phyloP scores from a whole-genome alignment of 805 yeast genomes.

The Naumovozyma dairenensis region DNA sequence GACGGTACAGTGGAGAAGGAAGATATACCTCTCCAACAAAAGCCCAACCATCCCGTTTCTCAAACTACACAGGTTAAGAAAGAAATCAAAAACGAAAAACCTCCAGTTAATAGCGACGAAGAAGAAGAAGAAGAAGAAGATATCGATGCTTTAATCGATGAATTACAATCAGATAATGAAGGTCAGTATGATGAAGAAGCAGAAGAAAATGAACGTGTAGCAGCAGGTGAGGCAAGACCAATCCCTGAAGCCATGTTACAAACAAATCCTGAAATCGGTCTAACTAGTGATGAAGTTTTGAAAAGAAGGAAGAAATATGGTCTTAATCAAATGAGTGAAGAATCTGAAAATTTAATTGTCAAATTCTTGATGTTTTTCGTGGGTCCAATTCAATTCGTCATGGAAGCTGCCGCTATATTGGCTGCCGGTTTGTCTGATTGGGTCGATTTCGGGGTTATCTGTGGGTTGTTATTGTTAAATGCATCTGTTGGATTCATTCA shows the following conservation, averaged over 20 bases:
- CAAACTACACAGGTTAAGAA: too few relatives aligned
- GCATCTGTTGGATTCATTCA: constrained; percentile 94
- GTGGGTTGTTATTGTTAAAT: constrained; percentile 76
- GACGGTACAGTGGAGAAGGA: too few relatives aligned
- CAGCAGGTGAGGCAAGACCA: constrained; percentile 54
- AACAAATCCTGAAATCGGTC: constrained; percentile 73
- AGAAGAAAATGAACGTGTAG: constrained; percentile 34
- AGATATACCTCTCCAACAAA: too few relatives aligned
- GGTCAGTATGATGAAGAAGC: constrained; percentile 39
- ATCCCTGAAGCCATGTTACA: constrained; percentile 79
- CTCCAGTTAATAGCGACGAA: neutral
- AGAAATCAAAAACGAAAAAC: too few relatives aligned
- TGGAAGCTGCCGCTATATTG: constrained; percentile 92
- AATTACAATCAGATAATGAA: constrained; percentile 58
- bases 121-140: constrained; percentile 43
- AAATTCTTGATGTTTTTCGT: constrained; percentile 82
- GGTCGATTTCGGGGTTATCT: constrained; percentile 98
- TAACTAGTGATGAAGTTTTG: constrained; percentile 63
- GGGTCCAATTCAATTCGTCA: constrained; percentile 94
- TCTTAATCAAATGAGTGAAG: constrained; percentile 85
- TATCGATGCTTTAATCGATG: constrained; percentile 63
- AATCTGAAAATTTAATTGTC: constrained; percentile 64
- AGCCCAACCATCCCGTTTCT: too few relatives aligned
- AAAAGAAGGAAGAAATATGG: constrained; percentile 87
- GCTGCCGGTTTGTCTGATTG: constrained; percentile 96